A percentile compares a stretch with the other conserved stretches of the same genome.
Evolutionary conservation across 2,329 filamentous ascomycete species (phyloP).

Genomic region (Alternaria conjuncta): DNA sequence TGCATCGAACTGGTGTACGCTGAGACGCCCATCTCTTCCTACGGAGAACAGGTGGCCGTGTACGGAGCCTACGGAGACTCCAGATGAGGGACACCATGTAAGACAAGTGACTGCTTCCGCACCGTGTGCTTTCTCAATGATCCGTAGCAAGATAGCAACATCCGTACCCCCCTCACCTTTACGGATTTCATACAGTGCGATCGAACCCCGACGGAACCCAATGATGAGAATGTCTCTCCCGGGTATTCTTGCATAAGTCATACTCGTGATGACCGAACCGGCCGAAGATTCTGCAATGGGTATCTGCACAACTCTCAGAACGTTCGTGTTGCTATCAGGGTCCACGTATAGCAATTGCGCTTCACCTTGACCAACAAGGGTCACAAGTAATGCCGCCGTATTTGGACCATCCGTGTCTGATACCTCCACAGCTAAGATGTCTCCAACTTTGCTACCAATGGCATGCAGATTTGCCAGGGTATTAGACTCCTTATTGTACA

Average conservation of each 20-base stretch:
- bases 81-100: slow-evolving; percentile 42
- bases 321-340: background rate
- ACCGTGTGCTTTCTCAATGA: slow-evolving; percentile 51
- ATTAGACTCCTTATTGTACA: slow-evolving; percentile 35
- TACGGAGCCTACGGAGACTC: slow-evolving; percentile 41
- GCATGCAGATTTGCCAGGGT: slow-evolving; percentile 33
- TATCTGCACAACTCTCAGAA: slow-evolving; percentile 15
- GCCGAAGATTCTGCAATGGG: slow-evolving; percentile 41
- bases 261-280: slow-evolving; percentile 61
- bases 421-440: slow-evolving; percentile 40
- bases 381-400: slow-evolving; percentile 45
- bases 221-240: slow-evolving; percentile 51
- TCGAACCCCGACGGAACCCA: slow-evolving; percentile 63
- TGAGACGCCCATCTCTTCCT: slow-evolving; percentile 77
- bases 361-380: slow-evolving; percentile 44
- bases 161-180: background rate
- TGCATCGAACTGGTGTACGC: slow-evolving; percentile 61
- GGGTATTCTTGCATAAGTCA: slow-evolving; percentile 40
- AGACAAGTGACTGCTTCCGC: slow-evolving; percentile 75
- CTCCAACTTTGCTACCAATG: slow-evolving; percentile 50
- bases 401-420: background rate
- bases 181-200: slow-evolving; percentile 56
- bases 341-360: slow-evolving; percentile 42
- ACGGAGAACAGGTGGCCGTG: slow-evolving; percentile 69
- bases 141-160: slow-evolving; percentile 15